Evolutionary conservation across 306 rosid species (phyloP).

Genomic region (Castanospermum australe): DNA sequence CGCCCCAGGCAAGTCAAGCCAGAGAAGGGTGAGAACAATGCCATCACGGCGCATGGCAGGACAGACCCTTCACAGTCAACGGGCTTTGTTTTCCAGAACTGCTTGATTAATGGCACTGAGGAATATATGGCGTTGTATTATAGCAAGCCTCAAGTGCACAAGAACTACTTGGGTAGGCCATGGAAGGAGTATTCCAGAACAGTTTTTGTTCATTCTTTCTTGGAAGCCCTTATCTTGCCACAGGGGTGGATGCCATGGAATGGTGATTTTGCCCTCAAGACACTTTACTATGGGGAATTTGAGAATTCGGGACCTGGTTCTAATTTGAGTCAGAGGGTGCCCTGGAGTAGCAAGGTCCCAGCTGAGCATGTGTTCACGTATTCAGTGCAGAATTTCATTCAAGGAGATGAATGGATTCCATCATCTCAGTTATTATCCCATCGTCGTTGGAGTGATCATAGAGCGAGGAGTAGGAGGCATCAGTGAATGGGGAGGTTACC

Average conservation of each 20-base stretch:
- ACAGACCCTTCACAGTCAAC: slow-evolving; percentile 82
- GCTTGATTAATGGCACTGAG: slow-evolving; percentile 69
- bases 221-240: slow-evolving; percentile 52
- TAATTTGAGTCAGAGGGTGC: slow-evolving; percentile 43
- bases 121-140: slow-evolving; percentile 62
- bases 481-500: neutral
- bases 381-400: slow-evolving; percentile 79
- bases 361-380: slow-evolving; percentile 46
- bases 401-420: slow-evolving; percentile 72
- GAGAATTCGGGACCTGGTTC: slow-evolving; percentile 61
- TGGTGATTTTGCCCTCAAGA: slow-evolving; percentile 59
- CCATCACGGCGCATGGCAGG: slow-evolving; percentile 79
- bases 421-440: slow-evolving; percentile 17
- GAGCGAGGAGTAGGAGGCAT: neutral
- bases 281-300: slow-evolving; percentile 79
- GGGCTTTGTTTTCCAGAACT: slow-evolving; percentile 74
- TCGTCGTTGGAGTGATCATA: neutral
- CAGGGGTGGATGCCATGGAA: slow-evolving; percentile 84
- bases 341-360: slow-evolving; percentile 68
- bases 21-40: slow-evolving; percentile 65
- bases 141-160: slow-evolving; percentile 72
- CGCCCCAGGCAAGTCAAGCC: slow-evolving; percentile 60
- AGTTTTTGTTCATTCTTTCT: slow-evolving; percentile 46
- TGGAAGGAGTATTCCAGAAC: slow-evolving; percentile 90
- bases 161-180: slow-evolving; percentile 89